phyloP scores from a whole-genome alignment of 331 rosid species.

The Spiraea crenata region DNA sequence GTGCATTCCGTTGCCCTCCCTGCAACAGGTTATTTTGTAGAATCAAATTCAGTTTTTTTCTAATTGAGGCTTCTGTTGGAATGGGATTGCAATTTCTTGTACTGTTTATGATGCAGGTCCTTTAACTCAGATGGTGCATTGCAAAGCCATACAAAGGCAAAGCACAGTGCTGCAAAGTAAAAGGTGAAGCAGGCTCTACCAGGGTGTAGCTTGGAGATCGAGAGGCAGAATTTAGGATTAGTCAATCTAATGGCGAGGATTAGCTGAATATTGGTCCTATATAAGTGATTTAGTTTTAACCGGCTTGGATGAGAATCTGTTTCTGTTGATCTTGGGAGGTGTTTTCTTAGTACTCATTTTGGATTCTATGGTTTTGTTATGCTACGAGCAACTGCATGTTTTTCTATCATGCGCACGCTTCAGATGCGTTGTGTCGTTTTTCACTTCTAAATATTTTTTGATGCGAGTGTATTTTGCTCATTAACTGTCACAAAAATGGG shows the following conservation, averaged over 20 bases:
- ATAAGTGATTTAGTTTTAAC: background rate
- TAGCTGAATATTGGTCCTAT: background rate
- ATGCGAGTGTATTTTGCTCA: background rate
- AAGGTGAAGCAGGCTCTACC: background rate
- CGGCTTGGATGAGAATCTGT: background rate
- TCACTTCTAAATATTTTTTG: background rate
- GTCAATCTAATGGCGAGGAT: background rate
- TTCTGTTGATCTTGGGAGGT: background rate
- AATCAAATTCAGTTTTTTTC: background rate
- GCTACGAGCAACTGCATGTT: background rate
- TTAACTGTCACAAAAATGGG: background rate
- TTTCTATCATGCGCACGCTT: background rate
- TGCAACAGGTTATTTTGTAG: slow-evolving; percentile 47
- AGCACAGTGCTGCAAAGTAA: slow-evolving; percentile 50
- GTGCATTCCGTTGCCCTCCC: slow-evolving; percentile 49
- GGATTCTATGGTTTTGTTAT: background rate
- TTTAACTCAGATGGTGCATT: slow-evolving; percentile 59
- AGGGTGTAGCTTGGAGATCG: background rate
- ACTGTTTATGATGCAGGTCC: slow-evolving; percentile 37
- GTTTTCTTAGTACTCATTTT: background rate
- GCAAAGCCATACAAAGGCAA: slow-evolving; percentile 59
- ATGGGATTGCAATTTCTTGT: background rate
- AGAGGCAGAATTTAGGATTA: background rate
- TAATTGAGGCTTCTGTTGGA: no score
- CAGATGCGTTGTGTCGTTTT: no score